Percentiles rank a stretch among this genome's conserved stretches.
These are phyloP conservation scores for Cryptosporidium parvum DNA, from an alignment of 169 alveolate genomes.

Conservation along the genomic window DNA sequence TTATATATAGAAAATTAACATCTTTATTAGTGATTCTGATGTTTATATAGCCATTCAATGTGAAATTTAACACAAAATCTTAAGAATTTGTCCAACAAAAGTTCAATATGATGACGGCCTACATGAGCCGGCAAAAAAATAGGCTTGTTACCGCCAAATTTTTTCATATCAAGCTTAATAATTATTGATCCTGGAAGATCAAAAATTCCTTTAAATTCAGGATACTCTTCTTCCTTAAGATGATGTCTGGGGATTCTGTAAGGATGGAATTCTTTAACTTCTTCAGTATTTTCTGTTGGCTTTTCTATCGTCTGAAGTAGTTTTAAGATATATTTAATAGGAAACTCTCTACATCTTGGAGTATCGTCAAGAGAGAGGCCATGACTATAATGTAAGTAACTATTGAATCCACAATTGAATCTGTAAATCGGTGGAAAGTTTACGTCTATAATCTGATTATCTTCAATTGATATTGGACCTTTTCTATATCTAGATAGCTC, in stretches of 20 bases:
- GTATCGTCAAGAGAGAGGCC: slow-evolving; percentile 39
- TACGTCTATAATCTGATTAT: slow-evolving; percentile 28
- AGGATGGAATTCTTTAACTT: slow-evolving; percentile 54
- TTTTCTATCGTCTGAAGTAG: slow-evolving; percentile 36
- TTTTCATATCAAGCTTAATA: slow-evolving; percentile 15
- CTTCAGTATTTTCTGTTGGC: slow-evolving; percentile 20
- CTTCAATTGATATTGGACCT: slow-evolving; percentile 41
- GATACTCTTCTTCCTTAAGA: slow-evolving; percentile 38
- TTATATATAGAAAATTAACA: neutral
- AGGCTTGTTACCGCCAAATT: neutral
- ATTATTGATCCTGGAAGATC: slow-evolving; percentile 60
- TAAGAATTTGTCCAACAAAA: slow-evolving; percentile 60
- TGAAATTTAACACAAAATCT: slow-evolving; percentile 62
- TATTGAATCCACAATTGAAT: slow-evolving; percentile 51
- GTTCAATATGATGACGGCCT: slow-evolving; percentile 74
- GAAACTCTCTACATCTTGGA: slow-evolving; percentile 45
- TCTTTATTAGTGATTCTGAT: neutral
- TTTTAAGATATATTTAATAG: slow-evolving; percentile 18
- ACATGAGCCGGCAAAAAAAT: slow-evolving; percentile 72
- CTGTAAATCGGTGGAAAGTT: slow-evolving; percentile 64
- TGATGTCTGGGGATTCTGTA: slow-evolving; percentile 61
- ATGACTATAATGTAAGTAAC: slow-evolving; percentile 15
- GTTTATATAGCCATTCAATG: slow-evolving; percentile 21
- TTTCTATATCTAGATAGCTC: slow-evolving; percentile 68
- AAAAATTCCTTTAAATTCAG: slow-evolving; percentile 42